Evolutionary conservation across 768 basidiomycete genomes (phyloP).

Genomic region (Strobilomyces dryophilus): DNA sequence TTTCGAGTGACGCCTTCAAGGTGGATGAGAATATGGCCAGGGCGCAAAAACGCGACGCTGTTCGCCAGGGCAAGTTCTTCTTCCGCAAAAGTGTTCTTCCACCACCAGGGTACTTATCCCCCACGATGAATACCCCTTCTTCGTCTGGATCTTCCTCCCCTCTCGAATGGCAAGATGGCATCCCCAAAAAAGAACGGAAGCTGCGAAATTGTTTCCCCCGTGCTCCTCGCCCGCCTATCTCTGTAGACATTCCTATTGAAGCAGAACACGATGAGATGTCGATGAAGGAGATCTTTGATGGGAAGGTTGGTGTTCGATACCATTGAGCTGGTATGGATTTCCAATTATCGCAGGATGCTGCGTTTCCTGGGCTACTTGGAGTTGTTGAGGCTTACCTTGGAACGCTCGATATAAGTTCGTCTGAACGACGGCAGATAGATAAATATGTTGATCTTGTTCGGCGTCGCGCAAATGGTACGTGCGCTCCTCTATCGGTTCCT

Average conservation of each 20-base stretch:
- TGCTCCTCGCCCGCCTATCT: slow-evolving; percentile 42
- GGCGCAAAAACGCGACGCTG: slow-evolving; percentile 83
- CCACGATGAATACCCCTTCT: slow-evolving; percentile 39
- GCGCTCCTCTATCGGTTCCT: not conserved
- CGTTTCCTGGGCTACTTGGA: slow-evolving; percentile 77
- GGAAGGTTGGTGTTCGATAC: slow-evolving; percentile 54
- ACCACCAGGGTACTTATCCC: slow-evolving; percentile 42
- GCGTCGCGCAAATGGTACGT: slow-evolving; percentile 72
- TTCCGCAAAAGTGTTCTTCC: slow-evolving; percentile 82
- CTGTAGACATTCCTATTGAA: slow-evolving; percentile 53
- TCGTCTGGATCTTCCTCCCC: slow-evolving; percentile 40
- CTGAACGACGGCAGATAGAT: slow-evolving; percentile 57
- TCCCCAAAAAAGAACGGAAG: slow-evolving; percentile 55
- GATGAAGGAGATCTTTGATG: slow-evolving; percentile 89
- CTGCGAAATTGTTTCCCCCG: slow-evolving; percentile 71
- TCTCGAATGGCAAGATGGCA: slow-evolving; percentile 31
- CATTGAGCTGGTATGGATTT: not conserved
- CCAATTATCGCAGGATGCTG: slow-evolving; percentile 41
- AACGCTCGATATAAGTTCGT: slow-evolving; percentile 71
- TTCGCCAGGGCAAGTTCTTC: slow-evolving; percentile 69
- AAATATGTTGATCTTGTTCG: slow-evolving; percentile 79
- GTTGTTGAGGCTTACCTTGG: slow-evolving; percentile 83
- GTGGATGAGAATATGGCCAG: slow-evolving; percentile 96
- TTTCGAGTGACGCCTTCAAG: slow-evolving; percentile 36
- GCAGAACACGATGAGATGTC: slow-evolving; percentile 93